Evolutionary conservation across 2,329 filamentous ascomycete genomes (phyloP), one percentile per base, ranked within the genome.

Genomic region (Blastomyces silverae): DNA sequence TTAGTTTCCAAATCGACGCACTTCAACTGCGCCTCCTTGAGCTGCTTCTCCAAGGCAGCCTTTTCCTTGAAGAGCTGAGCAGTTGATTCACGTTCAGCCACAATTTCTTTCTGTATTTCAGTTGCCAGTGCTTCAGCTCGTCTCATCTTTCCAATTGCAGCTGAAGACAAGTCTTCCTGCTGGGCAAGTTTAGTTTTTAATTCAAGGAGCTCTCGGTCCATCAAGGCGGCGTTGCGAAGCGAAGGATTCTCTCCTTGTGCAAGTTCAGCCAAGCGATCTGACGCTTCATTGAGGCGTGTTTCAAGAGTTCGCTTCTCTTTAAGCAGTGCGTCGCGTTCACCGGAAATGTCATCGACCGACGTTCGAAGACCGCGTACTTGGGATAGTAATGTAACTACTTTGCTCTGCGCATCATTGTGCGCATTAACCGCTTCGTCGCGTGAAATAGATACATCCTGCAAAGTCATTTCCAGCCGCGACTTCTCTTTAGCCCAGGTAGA

Each of bases 401-500:
- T 96, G 75, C 90, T 85, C 75, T 97, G 94, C 2, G 92, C 92
- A 70, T 97, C 93, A 72, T 94, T 96, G 77, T 99, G 94, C 0
- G 94, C 93, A 70, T 87, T 88, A 61, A 92, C 89, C 11, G 94
- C 93, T 76, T 99, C 94, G 69, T 99, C 93, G 2, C 93, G 87
- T n/a, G 92, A 96, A 60, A 90, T 88, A 13, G 90, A 89, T 42
- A 97, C 85, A 74, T 97, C 92, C 61, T 93, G 87, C 64, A 99
- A 82, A 5, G 92, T 95, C 66, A 92, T 87, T 75, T 97, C 93
- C 52, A 99, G 83, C 20, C 93, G 88, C 20, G 91, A 85, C 81
- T 97, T 97, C 79, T 99, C 93, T 80, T 99, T 99, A 15, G 92
- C 92, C 92, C 94, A 97, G 0, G 93, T 96, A 20, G 92, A 96